Base-by-base conservation (phyloP, 2,329 filamentous ascomycete genomes). In the Stagonosporopsis chrysanthemi region DNA sequence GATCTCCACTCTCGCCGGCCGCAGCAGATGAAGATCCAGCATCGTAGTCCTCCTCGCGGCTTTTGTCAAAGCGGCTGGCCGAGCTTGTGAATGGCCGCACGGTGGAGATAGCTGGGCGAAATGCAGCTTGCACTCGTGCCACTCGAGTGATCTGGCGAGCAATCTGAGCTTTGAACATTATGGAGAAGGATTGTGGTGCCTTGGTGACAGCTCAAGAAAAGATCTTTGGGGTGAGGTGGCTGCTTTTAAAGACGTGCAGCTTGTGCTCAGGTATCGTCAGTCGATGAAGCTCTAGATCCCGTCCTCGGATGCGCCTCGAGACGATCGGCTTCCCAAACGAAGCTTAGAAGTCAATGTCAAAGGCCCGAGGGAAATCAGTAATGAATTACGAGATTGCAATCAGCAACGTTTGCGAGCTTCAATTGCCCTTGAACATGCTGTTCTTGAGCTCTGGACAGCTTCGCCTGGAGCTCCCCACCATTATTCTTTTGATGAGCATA, bases 1-100 rank as follows among this genome's bases (percentile, higher is more conserved):
- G 81, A 45, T 77, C 74, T 43, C 79, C 79, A 39, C 74, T 77
- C 62, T 76, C 72, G 31, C 75, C 76, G 22, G 76, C 75, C 53
- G 74, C 68, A 43, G 67, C 74, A n/a, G 73, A 64, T 2, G 75
- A 77, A 1, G 75, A 72, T 1, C 69, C 72, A 42, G 73, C 69
- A 47, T 77, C 67, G 35, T 70, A 58, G 31, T 73, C 67, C 15
- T 73, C 69, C 12, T 66, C 58, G 1, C 57, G 33, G 22, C 55
- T 54, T 41, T 71, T 73, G 48, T 76, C 68, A 45, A 69, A 61
- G 31, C 72, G 68, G 42, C 50, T 59, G 15, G 70, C 64, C 6
- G 74, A 61, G n/a, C 56, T 56, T 23, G 72, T 67, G 49, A 77
- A 74, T 15, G 56, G 60, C 40, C 74, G 69, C 36, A 68, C 43